Percentiles rank a stretch among this genome's conserved stretches.
Conservation (phyloP, 176 grass and related monocot species). For the Oryza longistaminata region DNA sequence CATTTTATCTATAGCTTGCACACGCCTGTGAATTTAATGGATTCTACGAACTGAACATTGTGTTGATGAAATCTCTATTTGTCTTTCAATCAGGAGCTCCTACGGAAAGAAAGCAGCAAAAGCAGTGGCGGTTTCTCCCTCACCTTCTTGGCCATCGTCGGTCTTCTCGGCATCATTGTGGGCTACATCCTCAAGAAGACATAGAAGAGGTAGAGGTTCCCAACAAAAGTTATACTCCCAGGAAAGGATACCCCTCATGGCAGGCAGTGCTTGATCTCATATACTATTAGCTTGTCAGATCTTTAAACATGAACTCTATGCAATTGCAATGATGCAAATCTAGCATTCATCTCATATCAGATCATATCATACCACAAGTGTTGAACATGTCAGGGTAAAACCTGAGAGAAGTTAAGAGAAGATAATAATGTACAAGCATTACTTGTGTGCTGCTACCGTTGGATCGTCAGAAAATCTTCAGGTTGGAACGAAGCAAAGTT, state of each 20-base stretch:
- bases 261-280: neutral
- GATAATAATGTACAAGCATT: neutral
- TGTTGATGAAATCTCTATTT: neutral
- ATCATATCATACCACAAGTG: neutral
- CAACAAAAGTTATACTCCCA: constrained; percentile 31
- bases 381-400: neutral
- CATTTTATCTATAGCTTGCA: neutral
- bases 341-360: neutral
- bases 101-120: constrained; percentile 73
- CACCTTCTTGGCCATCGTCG: constrained; percentile 73
- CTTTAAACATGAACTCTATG: neutral
- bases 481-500: constrained; percentile 25
- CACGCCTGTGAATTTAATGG: constrained; percentile 6
- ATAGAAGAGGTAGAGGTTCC: constrained; percentile 41
- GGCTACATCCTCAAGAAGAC: constrained; percentile 89
- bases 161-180: constrained; percentile 66
- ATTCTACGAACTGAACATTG: neutral
- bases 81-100: constrained; percentile 61
- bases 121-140: constrained; percentile 56
- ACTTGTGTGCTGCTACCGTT: neutral
- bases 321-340: neutral
- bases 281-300: neutral
- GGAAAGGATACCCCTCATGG: constrained; percentile 34
- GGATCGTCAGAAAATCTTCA: constrained; percentile 7
- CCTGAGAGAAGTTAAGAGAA: neutral